Evolutionary conservation across 768 basidiomycete species (phyloP), one percentile per base, ranked within the genome.

Genomic region (Galerina sulciceps): DNA sequence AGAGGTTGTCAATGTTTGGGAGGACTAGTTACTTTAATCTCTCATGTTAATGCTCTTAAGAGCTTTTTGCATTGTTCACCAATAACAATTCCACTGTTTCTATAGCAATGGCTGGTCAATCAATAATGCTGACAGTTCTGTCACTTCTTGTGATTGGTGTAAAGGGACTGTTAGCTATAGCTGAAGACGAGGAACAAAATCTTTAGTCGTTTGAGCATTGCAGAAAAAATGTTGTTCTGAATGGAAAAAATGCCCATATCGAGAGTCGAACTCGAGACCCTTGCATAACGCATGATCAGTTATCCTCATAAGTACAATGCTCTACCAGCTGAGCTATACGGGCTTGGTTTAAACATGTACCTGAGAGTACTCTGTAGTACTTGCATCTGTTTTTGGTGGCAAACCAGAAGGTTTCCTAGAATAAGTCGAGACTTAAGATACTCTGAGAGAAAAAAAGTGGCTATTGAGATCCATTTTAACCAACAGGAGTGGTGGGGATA

Each of bases 1-100:
- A 1, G 93, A 94, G 78, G 81, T 91, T 61, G 82, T 91, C 9
- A 79, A 83, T 62, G 64, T 83, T 31, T 85, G 81, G 82, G 81
- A 85, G 58, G 75, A 81, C 8, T 65, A 58, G 22, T 40, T 9
- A 15, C 34, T 8, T 9, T 22, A 10, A 17, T 50, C 22, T 37
- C 26, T 13, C 37, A 22, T 13, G 13, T 26, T 15, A 3, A 49
- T 37, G 48, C 10, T 6, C 20, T 49, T 22, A 22, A 38, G 6
- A 40, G 18, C n/a, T 38, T 13, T 23, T 1, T 26, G 23, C 22
- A 22, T 15, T 23, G 23, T 23, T 31, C 11, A 26, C 13, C 10
- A 4, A 4, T 31, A 31, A 31, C 26, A 31, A 31, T 31, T 31
- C 26, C 26, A 31, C 26, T 31, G 26, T 31, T 31, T 31, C 4